phyloP scores from a whole-genome alignment of 1,284 basidiomycete species.

The Cerioporus squamosus region DNA sequence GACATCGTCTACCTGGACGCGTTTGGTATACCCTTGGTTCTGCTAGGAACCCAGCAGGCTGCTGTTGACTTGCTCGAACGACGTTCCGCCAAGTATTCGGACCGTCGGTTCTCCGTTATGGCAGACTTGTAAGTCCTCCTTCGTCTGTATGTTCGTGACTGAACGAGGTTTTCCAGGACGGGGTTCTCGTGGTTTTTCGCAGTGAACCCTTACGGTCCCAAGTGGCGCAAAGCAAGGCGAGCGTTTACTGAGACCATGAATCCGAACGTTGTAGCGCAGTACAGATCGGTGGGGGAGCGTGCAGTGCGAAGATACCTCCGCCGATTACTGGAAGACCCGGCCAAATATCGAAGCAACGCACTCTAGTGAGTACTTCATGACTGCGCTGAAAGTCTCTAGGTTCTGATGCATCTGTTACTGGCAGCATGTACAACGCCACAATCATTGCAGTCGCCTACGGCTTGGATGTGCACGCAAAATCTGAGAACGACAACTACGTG shows the following conservation, averaged over 20 bases:
- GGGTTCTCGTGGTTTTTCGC: constrained; percentile 7
- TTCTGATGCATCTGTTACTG: background rate
- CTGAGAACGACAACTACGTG: constrained; percentile 12
- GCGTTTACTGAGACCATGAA: constrained; percentile 7
- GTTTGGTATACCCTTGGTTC: constrained; percentile 6
- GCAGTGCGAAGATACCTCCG: background rate
- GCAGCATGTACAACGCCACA: background rate
- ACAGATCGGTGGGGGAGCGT: background rate
- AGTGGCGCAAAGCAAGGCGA: constrained; percentile 11
- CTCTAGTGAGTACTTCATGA: no score
- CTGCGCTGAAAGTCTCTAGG: no score
- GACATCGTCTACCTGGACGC: constrained; percentile 2
- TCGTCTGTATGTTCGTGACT: background rate
- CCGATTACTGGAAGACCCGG: background rate
- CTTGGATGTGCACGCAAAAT: background rate
- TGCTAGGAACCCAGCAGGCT: background rate
- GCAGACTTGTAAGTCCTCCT: constrained; percentile 4
- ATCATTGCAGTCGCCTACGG: constrained; percentile 12
- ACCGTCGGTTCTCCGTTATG: constrained; percentile 8
- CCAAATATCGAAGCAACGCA: background rate
- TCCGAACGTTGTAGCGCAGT: background rate
- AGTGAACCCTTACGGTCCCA: constrained; percentile 6
- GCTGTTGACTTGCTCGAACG: constrained; percentile 14
- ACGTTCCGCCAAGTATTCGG: constrained; percentile 15
- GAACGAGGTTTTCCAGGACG: background rate